These are phyloP conservation scores for Boechera divaricarpa DNA, from an alignment of 345 rosid genomes.

Conservation along the genomic window DNA sequence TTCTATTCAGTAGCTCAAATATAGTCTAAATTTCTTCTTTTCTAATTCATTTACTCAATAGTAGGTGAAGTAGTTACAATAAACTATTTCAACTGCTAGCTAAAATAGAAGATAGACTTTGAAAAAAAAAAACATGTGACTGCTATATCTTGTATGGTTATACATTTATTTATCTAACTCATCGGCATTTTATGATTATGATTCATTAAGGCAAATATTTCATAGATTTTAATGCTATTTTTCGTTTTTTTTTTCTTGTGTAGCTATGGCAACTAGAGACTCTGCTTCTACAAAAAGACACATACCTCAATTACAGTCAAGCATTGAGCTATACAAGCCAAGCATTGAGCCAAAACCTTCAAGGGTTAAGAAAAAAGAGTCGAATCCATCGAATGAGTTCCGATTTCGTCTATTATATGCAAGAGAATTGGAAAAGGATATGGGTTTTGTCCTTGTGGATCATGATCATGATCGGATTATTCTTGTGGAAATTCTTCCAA, in stretches of 20 bases:
- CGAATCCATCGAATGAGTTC: slow-evolving; percentile 64
- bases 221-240: not conserved
- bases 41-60: slow-evolving; percentile 21
- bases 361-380: slow-evolving; percentile 70
- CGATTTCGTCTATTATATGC: slow-evolving; percentile 59
- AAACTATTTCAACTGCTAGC: not conserved
- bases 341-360: slow-evolving; percentile 96
- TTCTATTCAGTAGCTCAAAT: slow-evolving; percentile 27
- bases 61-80: slow-evolving; percentile 37
- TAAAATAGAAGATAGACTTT: not conserved
- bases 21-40: slow-evolving; percentile 8
- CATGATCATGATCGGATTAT: slow-evolving; percentile 79
- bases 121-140: not conserved
- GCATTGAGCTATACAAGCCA: slow-evolving; percentile 98
- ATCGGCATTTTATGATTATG: not conserved
- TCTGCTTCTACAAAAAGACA: slow-evolving; percentile 91
- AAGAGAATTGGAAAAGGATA: slow-evolving; percentile 93
- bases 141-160: slow-evolving; percentile 15
- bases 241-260: slow-evolving; percentile 29
- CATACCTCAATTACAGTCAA: slow-evolving; percentile 93
- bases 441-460: slow-evolving; percentile 88
- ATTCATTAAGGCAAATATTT: slow-evolving; percentile 9
- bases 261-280: slow-evolving; percentile 99
- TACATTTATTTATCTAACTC: slow-evolving; percentile 3
- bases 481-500: slow-evolving; percentile 86